Evolutionary conservation across 805 yeast species (phyloP), one percentile per base, ranked within the genome.

Genomic region (Monosporozyma servazzii): DNA sequence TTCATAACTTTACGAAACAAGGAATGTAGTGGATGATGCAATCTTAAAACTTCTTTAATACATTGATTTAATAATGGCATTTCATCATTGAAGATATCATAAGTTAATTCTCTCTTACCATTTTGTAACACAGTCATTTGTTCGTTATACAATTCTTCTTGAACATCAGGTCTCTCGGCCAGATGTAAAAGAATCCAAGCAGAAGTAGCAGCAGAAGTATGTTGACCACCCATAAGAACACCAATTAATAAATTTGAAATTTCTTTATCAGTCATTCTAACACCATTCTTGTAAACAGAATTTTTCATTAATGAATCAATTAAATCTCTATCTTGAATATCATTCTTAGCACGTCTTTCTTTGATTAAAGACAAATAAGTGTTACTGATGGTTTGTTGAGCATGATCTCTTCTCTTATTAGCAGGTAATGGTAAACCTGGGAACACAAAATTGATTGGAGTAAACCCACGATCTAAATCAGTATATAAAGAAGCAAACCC

Each of bases 201-300:
- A 41, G 96, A 86, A 21, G 99, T 93, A 23, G 98, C 79, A 44
- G 98, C 93, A 56, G 96, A 86, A 27, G 99, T 93, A 70, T 93
- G 99, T 75, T 93, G 99, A 56, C 99, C 99, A 63, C 99, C 99
- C 99, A 93, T 93, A 55, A 93, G 76, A 51, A 93, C 85, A 69
- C 98, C 99, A 70, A 93, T 91, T 68, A 89, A 75, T 69, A 93
- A 75, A 71, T 90, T 86, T 48, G 98, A 93, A 64, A 93, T 88
- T 72, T 93, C 96, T 68, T 84, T 83, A 69, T 93, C 99, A 27
- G 96, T 84, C 97, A 93, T 90, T 64, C 78, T 77, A 47, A 83
- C 82, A 61, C 99, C 99, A 66, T 93, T 98, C 69, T 88, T 90
- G 74, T 93, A 93, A 53, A 87, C 81, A 42, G 90, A 84, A 60